Percentiles rank a stretch among this genome's conserved stretches.
Evolutionary conservation across 2,329 filamentous ascomycete species (phyloP).

Genomic region (Fusarium sp.): DNA sequence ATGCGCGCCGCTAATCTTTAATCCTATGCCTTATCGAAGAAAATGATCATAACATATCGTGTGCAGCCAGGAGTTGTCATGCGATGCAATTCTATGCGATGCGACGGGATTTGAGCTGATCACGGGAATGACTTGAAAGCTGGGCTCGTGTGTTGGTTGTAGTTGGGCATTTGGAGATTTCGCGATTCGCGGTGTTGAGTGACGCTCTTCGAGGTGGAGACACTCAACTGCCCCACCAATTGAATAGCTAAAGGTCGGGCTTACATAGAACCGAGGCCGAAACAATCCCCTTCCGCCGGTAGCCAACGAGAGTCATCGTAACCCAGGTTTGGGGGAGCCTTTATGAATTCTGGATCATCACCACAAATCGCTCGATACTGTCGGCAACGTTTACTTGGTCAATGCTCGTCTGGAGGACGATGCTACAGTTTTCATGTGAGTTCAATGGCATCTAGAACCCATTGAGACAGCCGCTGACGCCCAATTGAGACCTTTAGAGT

Average conservation of each 20-base stretch:
- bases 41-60: constrained; percentile 41
- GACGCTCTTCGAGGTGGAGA: constrained; percentile 16
- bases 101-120: background rate
- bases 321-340: constrained; percentile 34
- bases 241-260: constrained; percentile 5
- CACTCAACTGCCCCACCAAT: constrained; percentile 9
- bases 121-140: background rate
- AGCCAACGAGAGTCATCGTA: constrained; percentile 38
- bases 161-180: constrained; percentile 29
- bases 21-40: constrained; percentile 4
- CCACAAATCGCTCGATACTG: constrained; percentile 41
- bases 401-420: constrained; percentile 34
- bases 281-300: constrained; percentile 7
- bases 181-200: constrained; percentile 22
- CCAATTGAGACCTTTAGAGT: constrained; percentile 42
- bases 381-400: constrained; percentile 35
- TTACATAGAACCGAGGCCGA: constrained; percentile 22
- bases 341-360: constrained; percentile 34
- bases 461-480: constrained; percentile 25
- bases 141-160: constrained; percentile 13
- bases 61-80: background rate
- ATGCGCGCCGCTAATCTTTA: constrained; percentile 30
- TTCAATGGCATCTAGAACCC: constrained; percentile 32
- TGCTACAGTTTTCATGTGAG: constrained; percentile 39
- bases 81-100: background rate